phyloP scores from a whole-genome alignment of 1,284 basidiomycete species.

The Phlebopus sp. region DNA sequence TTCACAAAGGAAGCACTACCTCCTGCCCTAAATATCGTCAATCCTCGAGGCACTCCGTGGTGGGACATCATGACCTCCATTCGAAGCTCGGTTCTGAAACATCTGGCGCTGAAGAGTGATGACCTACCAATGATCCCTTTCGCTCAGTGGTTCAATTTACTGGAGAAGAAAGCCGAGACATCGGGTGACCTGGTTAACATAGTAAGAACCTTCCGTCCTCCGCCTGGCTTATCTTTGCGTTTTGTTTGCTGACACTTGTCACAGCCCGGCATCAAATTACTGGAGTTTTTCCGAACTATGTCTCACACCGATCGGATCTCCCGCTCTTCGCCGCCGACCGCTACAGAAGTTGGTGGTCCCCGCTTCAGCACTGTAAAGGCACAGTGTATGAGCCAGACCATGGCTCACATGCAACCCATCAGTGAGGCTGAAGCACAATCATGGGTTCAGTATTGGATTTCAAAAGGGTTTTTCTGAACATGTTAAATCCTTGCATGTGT shows the following conservation, averaged over 20 bases:
- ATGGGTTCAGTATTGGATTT: slow-evolving; percentile 9
- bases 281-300: slow-evolving; percentile 6
- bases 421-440: slow-evolving; percentile 4
- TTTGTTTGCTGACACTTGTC: not conserved
- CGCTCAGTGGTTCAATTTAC: slow-evolving; percentile 6
- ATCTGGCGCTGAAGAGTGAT: not conserved
- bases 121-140: slow-evolving; percentile 6
- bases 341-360: slow-evolving; percentile 1
- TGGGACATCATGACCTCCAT: slow-evolving; percentile 5
- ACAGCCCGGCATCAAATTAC: slow-evolving; percentile 14
- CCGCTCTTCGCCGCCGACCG: not conserved
- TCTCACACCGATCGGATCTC: not conserved
- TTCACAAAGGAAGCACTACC: slow-evolving; percentile 3
- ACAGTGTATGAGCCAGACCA: slow-evolving; percentile 3
- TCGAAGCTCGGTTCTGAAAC: slow-evolving; percentile 1
- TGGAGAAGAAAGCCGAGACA: slow-evolving; percentile 4
- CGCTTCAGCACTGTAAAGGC: slow-evolving; percentile 5
- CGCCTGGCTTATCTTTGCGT: not conserved
- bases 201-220: slow-evolving; percentile 9
- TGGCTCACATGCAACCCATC: slow-evolving; percentile 2
- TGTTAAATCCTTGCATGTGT: too few relatives aligned
- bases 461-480: not conserved
- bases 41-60: slow-evolving; percentile 10
- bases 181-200: slow-evolving; percentile 4
- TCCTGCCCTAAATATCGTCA: slow-evolving; percentile 8